Evolutionary conservation across 2,329 filamentous ascomycete genomes (phyloP).

Genomic region (Aureobasidium musti): DNA sequence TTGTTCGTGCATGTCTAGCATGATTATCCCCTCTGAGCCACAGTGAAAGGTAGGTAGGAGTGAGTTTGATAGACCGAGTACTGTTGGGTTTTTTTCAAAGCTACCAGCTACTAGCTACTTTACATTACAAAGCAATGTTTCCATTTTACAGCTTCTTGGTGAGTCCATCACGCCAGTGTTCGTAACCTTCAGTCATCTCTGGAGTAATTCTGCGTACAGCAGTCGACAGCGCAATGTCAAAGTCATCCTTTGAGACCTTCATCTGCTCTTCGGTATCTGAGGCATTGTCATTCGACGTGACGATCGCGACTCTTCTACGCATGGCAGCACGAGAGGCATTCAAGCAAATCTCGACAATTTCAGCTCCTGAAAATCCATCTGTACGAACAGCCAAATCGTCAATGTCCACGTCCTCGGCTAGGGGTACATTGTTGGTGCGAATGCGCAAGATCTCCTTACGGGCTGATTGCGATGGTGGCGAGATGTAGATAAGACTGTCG

Average conservation of each 20-base stretch:
- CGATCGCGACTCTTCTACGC: conserved; percentile 6
- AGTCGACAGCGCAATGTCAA: conserved; percentile 45
- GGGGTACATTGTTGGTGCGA: conserved; percentile 62
- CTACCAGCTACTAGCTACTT: not conserved
- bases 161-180: conserved; percentile 38
- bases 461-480: conserved; percentile 72
- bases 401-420: conserved; percentile 66
- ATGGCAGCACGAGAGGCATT: conserved; percentile 34
- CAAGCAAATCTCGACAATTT: conserved; percentile 64
- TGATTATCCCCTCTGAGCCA: not conserved
- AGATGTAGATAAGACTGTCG: conserved; percentile 82
- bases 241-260: conserved; percentile 43
- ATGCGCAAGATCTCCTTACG: conserved; percentile 75
- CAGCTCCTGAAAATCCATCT: conserved; percentile 82
- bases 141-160: conserved; percentile 15
- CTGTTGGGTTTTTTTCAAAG: not conserved
- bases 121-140: not conserved
- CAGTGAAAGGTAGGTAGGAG: too few relatives aligned
- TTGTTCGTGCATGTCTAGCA: not conserved
- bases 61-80: not conserved
- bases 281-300: not conserved
- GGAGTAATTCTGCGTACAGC: conserved; percentile 61
- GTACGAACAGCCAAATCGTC: conserved; percentile 63
- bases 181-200: conserved; percentile 60
- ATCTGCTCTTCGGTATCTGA: conserved; percentile 37